Evolutionary conservation across 345 rosid genomes (phyloP), one percentile per base, ranked within the genome.

Genomic region (Eucalyptus sp.): DNA sequence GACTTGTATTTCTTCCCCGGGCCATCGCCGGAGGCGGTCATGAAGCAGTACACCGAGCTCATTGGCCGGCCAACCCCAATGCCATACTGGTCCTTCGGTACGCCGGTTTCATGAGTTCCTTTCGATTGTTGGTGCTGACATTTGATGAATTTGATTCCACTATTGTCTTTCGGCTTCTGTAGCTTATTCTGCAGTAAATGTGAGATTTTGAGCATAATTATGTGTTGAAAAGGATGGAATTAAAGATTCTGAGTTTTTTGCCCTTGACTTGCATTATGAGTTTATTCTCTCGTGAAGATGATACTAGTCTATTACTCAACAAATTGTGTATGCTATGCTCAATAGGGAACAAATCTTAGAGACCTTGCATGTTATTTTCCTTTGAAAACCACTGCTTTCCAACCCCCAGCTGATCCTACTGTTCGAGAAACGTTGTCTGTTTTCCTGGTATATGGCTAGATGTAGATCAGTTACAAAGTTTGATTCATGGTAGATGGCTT

Each of bases 51-150:
- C 86, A 96, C 99, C 0, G 92, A 90, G 91, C 90, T 96, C 43
- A 94, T 95, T 6, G 97, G 99, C 62, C 92, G 95, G 64, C 96
- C 97, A 79, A 93, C 99, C 5, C 93, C 97, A 24, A 95, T 95
- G 97, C 97, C 99, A 66, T 95, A 95, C 86, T 95, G 99, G 99
- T 95, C 99, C 44, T 94, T 95, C 46, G 97, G 98, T 95, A 87
- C 41, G 44, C 86, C 6, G 54, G 60, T 86, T 68, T 48, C 80
- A 24, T 50, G 27, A 37, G 22, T 24, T 14, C 25, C 62, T 85
- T 85, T 46, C 54, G 5, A 25, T 27, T n/a, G 54, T 49, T 48
- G 37, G 2, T n/a, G 22, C 22, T 71, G 24, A 10, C 83, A 71
- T 71, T 41, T 20, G 22, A 71, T 71, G 83, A 37, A 71, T 71